A percentile compares a stretch with the other conserved stretches of the same genome.
Evolutionary conservation across 257 asterid species (phyloP).

Genomic region (Lithospermum erythrorhizon): DNA sequence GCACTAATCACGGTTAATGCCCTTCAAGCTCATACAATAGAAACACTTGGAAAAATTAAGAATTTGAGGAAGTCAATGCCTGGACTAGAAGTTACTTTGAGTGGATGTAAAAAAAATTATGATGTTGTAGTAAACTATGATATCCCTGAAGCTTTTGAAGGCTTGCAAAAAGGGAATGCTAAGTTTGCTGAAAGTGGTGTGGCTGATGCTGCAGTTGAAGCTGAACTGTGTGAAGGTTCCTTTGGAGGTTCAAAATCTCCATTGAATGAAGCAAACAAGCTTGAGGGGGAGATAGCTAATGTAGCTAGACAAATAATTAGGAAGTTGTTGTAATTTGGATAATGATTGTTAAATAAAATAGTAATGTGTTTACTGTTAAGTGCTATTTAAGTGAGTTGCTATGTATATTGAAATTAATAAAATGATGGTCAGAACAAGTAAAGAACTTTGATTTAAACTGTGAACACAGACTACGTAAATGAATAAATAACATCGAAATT

Average conservation of each 20-base stretch:
- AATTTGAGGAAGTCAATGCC: slow-evolving; percentile 5
- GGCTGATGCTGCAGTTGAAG: slow-evolving; percentile 46
- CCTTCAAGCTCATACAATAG: slow-evolving; percentile 2
- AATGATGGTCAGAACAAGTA: too few relatives aligned
- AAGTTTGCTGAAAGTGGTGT: slow-evolving; percentile 50
- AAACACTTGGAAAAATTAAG: not conserved
- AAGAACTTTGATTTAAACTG: too few relatives aligned
- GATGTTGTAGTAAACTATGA: slow-evolving; percentile 20
- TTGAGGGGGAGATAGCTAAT: slow-evolving; percentile 1
- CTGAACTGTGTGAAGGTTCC: slow-evolving; percentile 34
- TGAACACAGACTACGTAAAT: too few relatives aligned
- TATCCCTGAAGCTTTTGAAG: slow-evolving; percentile 41
- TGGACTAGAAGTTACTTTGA: not conserved
- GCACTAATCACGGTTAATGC: slow-evolving; percentile 15
- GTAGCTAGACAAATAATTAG: slow-evolving; percentile 10
- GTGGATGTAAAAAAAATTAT: not conserved
- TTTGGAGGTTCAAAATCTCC: slow-evolving; percentile 21
- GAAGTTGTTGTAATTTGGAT: not conserved
- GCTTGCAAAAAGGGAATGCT: slow-evolving; percentile 31
- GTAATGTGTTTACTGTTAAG: too few relatives aligned
- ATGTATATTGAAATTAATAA: too few relatives aligned
- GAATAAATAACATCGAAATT: too few relatives aligned
- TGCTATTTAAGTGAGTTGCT: too few relatives aligned
- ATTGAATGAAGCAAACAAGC: slow-evolving; percentile 10
- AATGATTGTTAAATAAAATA: too few relatives aligned